Base-by-base conservation (phyloP, 345 rosid species). In the Populus pruinosa region DNA sequence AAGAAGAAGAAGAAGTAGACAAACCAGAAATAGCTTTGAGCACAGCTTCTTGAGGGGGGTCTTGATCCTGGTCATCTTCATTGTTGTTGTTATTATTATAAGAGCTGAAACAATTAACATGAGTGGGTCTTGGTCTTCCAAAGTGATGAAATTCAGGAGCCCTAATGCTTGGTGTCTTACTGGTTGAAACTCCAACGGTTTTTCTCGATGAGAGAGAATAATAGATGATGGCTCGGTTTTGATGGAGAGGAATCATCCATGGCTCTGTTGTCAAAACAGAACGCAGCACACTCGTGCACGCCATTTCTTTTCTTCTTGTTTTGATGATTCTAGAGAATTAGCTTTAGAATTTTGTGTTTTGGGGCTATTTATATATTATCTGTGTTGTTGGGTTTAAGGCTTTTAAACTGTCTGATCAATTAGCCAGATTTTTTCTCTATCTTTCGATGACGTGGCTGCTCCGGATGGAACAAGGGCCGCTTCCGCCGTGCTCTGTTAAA, bases 21-120 rank as follows among this genome's bases (percentile, higher is more conserved):
- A 6, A 69, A 94, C 99, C 98, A 85, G 99, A 93, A 83, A 96
- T 93, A 71, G 96, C 98, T 81, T 90, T 96, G 65, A 96, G 94
- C 74, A 96, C 90, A 62, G 98, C 98, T 87, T 96, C 99, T 74
- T 92, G 98, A 56, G 98, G 94, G 4, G 95, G 98, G 0, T 86
- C 93, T 77, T 91, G 94, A 68, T 93, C 97, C 36, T 82, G 77
- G 25, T 87, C 88, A 43, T 77, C 89, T 50, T 79, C 86, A 31
- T 55, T 38, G 77, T 78, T 79, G 36, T 86, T 78, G 63, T 78
- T 79, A 23, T 86, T 78, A 50, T 73, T 73, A 74, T 39, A 41
- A 64, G 83, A 89, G 85, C 92, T 3, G 29, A 56, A 56, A n/a
- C 63, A 89, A 80, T 35, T 75, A 61, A 85, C 84, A 62, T 69